Evolutionary conservation across 192 early-diverging fungal species (phyloP).

Genomic region (Rhizophagus prolifer): DNA sequence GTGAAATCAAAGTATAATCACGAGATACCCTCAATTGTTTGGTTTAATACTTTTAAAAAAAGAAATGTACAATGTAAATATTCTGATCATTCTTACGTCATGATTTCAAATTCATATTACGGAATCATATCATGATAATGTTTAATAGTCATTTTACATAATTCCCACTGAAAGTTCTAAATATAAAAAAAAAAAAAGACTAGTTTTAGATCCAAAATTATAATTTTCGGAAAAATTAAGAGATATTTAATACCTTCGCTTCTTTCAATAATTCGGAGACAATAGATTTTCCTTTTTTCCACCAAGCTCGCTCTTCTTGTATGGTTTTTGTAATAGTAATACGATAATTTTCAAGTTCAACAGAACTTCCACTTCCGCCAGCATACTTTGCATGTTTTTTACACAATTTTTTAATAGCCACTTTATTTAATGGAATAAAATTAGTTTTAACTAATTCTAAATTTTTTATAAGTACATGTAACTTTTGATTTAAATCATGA

Average conservation of each 20-base stretch:
- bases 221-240: no score
- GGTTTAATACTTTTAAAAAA: no score
- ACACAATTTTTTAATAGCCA: slow-evolving; percentile 7
- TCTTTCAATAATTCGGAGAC: slow-evolving; percentile 7
- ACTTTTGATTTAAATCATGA: neutral
- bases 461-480: neutral
- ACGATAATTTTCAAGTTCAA: neutral
- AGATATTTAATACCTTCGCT: no score
- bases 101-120: neutral
- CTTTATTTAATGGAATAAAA: neutral
- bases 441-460: slow-evolving; percentile 1
- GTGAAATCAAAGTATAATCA: no score
- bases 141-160: slow-evolving; percentile 1
- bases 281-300: neutral
- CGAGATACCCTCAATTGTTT: no score
- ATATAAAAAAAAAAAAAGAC: neutral
- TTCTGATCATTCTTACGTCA: no score
- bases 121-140: slow-evolving; percentile 13
- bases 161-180: slow-evolving; percentile 8
- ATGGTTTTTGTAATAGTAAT: neutral
- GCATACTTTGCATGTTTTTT: slow-evolving; percentile 10
- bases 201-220: no score
- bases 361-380: neutral
- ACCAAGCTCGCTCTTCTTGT: neutral
- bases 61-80: no score